phyloP scores from a whole-genome alignment of 2,329 filamentous ascomycete species.

The Geosmithia morbida region DNA sequence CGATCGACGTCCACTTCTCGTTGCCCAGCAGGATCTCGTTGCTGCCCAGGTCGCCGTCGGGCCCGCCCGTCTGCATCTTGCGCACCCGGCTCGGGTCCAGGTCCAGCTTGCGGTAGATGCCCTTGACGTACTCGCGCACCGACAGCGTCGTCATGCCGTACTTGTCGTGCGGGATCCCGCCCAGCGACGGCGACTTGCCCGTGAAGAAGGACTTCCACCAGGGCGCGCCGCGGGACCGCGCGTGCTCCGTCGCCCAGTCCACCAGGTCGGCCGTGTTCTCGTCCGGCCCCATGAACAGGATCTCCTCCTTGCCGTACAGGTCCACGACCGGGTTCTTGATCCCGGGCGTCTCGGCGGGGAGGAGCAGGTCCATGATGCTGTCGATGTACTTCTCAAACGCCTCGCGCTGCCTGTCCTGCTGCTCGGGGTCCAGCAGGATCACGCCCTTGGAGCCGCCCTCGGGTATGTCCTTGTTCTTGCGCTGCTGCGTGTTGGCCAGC shows the following conservation, averaged over 20 bases:
- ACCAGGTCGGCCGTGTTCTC: conserved; percentile 98
- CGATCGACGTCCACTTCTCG: conserved; percentile 88
- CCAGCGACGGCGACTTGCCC: conserved; percentile 89
- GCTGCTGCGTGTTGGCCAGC: conserved; percentile 93
- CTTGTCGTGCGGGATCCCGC: conserved; percentile 87
- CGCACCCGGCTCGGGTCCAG: conserved; percentile 72
- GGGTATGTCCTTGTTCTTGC: conserved; percentile 99
- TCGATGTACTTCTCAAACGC: conserved; percentile 99
- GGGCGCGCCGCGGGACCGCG: conserved; percentile 69
- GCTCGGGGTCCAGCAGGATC: conserved; percentile 80
- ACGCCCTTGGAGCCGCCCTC: conserved; percentile 98
- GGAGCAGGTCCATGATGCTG: conserved; percentile 86
- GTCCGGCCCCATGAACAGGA: conserved; percentile 95
- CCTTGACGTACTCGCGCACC: conserved; percentile 88
- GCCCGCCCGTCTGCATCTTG: conserved; percentile 96
- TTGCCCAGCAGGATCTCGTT: conserved; percentile 95
- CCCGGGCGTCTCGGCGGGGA: conserved; percentile 79
- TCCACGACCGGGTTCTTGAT: conserved; percentile 99
- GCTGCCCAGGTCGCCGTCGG: conserved; percentile 90
- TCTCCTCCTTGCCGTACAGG: conserved; percentile 86
- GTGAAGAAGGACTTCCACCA: conserved; percentile 99
- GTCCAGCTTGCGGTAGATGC: conserved; percentile 91
- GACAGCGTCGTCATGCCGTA: conserved; percentile 98
- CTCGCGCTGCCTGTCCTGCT: conserved; percentile 83
- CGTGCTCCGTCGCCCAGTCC: conserved; percentile 97